phyloP scores from a whole-genome alignment of 306 rosid genomes.

The Trifolium subterraneum region DNA sequence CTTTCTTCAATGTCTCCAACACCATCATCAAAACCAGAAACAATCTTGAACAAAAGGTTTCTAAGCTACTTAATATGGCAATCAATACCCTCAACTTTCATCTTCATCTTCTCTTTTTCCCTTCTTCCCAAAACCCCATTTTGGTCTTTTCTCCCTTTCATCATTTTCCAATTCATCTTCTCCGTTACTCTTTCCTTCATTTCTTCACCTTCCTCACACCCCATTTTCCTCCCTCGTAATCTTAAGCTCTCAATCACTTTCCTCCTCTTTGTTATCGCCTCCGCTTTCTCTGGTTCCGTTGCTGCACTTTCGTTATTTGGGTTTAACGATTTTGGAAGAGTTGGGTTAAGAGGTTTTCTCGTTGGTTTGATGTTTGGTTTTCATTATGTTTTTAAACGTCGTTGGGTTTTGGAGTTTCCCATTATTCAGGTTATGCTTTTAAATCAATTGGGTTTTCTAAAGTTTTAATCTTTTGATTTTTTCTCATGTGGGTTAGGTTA shows the following conservation, averaged over 20 bases:
- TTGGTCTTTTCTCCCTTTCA: conserved; percentile 46
- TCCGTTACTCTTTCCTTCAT: conserved; percentile 67
- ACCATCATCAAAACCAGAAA: conserved; percentile 41
- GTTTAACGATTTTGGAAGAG: conserved; percentile 44
- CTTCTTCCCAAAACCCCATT: conserved; percentile 30
- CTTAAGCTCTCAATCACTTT: conserved; percentile 54
- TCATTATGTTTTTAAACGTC: conserved; percentile 65
- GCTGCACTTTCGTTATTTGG: conserved; percentile 64
- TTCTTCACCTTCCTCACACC: conserved; percentile 57
- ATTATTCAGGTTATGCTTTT: conserved; percentile 72
- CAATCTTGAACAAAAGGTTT: conserved; percentile 64
- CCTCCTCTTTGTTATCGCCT: conserved; percentile 48
- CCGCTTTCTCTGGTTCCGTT: conserved; percentile 48
- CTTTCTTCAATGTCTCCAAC: too few species aligned
- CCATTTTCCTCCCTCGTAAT: conserved; percentile 50
- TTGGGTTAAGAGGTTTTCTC: conserved; percentile 63
- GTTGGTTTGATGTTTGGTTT: conserved; percentile 70
- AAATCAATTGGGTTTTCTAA: neutral
- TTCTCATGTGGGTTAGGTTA: neutral
- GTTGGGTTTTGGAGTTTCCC: conserved; percentile 89
- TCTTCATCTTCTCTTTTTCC: conserved; percentile 56
- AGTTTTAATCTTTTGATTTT: neutral
- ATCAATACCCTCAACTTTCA: conserved; percentile 72
- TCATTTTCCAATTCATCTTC: conserved; percentile 73
- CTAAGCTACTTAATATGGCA: conserved; percentile 89